These are phyloP conservation scores for Aureobasidium sp. DNA, from an alignment of 2,329 filamentous ascomycete genomes.

Conservation along the genomic window DNA sequence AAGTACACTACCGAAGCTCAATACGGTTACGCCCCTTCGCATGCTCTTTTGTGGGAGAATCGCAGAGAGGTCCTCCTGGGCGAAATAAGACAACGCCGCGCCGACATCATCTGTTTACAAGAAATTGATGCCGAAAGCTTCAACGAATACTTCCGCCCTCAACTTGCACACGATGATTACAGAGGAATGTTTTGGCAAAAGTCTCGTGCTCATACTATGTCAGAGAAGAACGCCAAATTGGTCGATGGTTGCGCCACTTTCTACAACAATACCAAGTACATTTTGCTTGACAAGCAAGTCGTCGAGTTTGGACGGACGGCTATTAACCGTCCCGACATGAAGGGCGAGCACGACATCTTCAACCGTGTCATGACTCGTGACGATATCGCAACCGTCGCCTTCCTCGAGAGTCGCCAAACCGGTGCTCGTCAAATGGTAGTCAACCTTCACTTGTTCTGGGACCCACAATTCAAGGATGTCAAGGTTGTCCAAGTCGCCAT, in stretches of 20 bases:
- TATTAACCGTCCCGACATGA: constrained; percentile 94
- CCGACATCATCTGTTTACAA: constrained; percentile 88
- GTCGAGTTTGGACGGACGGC: constrained; percentile 88
- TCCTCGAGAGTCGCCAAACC: constrained; percentile 85
- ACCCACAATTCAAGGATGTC: constrained; percentile 82
- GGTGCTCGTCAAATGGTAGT: constrained; percentile 89
- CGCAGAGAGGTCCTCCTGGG: constrained; percentile 75
- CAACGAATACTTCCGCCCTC: constrained; percentile 82
- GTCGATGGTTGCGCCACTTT: constrained; percentile 97
- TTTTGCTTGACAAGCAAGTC: constrained; percentile 86
- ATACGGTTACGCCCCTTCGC: constrained; percentile 84
- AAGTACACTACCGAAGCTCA: constrained; percentile 77
- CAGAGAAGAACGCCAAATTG: constrained; percentile 75
- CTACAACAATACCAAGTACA: constrained; percentile 83
- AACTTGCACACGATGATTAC: constrained; percentile 80
- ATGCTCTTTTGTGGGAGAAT: constrained; percentile 79
- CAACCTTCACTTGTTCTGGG: constrained; percentile 94
- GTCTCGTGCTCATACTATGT: constrained; percentile 84
- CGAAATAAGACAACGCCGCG: constrained; percentile 70
- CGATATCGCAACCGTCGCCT: constrained; percentile 86
- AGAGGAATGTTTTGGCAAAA: constrained; percentile 92
- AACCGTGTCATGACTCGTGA: constrained; percentile 98
- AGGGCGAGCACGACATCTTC: constrained; percentile 94
- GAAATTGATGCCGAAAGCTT: constrained; percentile 91
- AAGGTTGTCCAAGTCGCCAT: constrained; percentile 96